These are phyloP conservation scores for Thuja plicata DNA, from an alignment of 83 land plant genomes.

Conservation along the genomic window DNA sequence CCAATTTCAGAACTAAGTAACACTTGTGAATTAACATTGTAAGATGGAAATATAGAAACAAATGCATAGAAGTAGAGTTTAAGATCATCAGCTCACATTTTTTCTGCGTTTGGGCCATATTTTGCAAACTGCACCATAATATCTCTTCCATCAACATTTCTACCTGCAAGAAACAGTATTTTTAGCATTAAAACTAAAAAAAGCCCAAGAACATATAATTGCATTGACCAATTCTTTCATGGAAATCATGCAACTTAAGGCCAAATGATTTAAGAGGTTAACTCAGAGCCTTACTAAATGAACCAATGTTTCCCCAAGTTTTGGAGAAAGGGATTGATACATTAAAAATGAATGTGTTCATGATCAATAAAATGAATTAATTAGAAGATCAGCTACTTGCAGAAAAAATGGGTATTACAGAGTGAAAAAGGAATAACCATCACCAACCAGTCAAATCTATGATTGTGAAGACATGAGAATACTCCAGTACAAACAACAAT, in stretches of 20 bases:
- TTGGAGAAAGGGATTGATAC: no score
- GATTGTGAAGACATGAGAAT: no score
- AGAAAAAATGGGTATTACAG: no score
- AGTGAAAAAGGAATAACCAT: no score
- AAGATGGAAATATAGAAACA: background rate
- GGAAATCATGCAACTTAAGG: background rate
- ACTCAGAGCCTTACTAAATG: background rate
- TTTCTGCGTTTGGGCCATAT: constrained; percentile 78
- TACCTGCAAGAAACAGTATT: constrained; percentile 34
- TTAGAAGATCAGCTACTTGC: no score
- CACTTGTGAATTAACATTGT: background rate
- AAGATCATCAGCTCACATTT: constrained; percentile 47
- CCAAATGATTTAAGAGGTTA: background rate
- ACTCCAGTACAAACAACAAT: no score
- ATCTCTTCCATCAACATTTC: constrained; percentile 69
- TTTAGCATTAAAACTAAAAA: background rate
- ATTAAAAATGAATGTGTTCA: no score
- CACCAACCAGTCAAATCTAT: no score
- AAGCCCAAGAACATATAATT: background rate
- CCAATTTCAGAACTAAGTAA: background rate
- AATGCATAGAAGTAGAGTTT: background rate
- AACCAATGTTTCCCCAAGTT: no score
- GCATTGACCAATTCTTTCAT: background rate
- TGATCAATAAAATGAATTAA: no score
- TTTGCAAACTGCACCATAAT: constrained; percentile 88